Percentiles rank a stretch among this genome's conserved stretches.
phyloP scores from a whole-genome alignment of 148 eudicot species.

The Talinum fruticosum region DNA sequence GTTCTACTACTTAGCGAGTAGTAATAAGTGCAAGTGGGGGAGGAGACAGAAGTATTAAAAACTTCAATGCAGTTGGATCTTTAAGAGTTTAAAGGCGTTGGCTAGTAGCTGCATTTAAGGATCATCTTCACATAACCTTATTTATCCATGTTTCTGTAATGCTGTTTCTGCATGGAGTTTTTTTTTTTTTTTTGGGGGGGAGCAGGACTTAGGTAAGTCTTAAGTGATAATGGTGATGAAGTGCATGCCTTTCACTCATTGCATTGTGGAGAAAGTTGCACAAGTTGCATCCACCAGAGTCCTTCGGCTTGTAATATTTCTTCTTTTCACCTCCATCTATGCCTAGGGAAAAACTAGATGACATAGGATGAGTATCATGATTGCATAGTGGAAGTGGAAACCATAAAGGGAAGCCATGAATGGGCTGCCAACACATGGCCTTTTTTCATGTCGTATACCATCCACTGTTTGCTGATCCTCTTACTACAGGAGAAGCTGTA shows the following conservation, averaged over 20 bases:
- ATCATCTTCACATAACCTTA: not conserved
- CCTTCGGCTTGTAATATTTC: not conserved
- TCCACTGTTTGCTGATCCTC: not conserved
- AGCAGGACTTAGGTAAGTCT: not conserved
- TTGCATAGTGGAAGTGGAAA: not conserved
- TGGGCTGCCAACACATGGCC: not conserved
- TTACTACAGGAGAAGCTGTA: not conserved
- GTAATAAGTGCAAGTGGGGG: not conserved
- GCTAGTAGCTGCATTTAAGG: not conserved
- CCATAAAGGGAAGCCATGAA: not conserved
- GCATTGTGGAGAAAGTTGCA: slow-evolving; percentile 16
- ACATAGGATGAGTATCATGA: slow-evolving; percentile 2
- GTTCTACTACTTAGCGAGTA: not conserved
- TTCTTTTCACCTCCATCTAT: slow-evolving; percentile 13
- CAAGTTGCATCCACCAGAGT: slow-evolving; percentile 1
- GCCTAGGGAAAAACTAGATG: slow-evolving; percentile 7
- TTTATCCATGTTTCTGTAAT: not conserved
- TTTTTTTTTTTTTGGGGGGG: too few relatives aligned
- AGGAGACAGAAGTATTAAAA: not conserved
- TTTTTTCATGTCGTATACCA: slow-evolving; percentile 3
- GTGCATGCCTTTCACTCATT: not conserved
- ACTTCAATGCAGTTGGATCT: not conserved
- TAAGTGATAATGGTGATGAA: not conserved
- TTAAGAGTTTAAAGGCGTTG: not conserved
- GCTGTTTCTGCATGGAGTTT: not conserved